These are phyloP conservation scores for Penicillium palitans DNA, from an alignment of 2,329 filamentous ascomycete species.

Conservation along the genomic window DNA sequence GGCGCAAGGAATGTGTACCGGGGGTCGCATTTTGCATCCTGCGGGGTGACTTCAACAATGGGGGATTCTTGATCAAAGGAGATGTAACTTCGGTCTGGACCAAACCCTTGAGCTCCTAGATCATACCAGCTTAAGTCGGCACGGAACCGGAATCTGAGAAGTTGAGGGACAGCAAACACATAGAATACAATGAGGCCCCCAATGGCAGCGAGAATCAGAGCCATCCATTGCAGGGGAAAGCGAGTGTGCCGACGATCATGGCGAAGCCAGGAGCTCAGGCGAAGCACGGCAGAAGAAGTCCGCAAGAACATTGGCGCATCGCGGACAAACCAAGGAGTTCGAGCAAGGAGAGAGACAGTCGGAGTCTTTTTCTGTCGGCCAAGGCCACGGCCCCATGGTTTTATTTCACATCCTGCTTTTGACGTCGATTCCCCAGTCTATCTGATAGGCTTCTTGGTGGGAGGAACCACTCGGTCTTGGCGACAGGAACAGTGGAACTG, in stretches of 20 bases:
- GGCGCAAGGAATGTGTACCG: slow-evolving; percentile 35
- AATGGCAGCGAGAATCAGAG: slow-evolving; percentile 1
- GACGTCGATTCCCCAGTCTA: not conserved
- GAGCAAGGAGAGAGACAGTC: not conserved
- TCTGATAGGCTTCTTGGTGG: slow-evolving; percentile 1
- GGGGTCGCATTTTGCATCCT: slow-evolving; percentile 29
- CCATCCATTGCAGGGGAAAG: slow-evolving; percentile 5
- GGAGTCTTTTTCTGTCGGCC: too few relatives aligned
- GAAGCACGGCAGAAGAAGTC: slow-evolving; percentile 15
- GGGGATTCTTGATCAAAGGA: slow-evolving; percentile 35
- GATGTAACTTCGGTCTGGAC: slow-evolving; percentile 29
- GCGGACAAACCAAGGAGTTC: slow-evolving; percentile 5
- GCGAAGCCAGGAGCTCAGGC: slow-evolving; percentile 16
- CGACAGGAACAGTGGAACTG: slow-evolving; percentile 1
- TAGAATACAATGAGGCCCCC: slow-evolving; percentile 15
- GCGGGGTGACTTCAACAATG: slow-evolving; percentile 27
- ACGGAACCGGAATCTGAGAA: slow-evolving; percentile 21
- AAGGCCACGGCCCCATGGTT: not conserved
- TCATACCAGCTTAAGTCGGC: slow-evolving; percentile 30
- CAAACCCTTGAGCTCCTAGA: slow-evolving; percentile 33
- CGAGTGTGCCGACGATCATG: not conserved
- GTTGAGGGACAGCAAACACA: slow-evolving; percentile 19
- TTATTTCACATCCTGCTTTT: not conserved
- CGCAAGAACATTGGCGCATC: slow-evolving; percentile 24
- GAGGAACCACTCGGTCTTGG: not conserved